Evolutionary conservation across 108 stramenopile genomes (phyloP).

Genomic region (Nitzschia sp.): DNA sequence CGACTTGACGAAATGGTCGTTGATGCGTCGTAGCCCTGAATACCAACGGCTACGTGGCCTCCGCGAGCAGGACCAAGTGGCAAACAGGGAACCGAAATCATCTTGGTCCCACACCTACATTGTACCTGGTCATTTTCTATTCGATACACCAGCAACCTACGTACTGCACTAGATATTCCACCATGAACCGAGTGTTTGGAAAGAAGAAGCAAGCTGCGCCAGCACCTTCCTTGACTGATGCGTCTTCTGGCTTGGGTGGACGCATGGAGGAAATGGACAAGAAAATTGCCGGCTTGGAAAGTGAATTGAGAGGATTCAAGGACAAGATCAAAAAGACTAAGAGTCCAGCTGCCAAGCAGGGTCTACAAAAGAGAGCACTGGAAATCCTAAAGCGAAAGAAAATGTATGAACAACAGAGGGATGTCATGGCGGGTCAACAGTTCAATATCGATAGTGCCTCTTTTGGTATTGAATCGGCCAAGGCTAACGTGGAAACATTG

Average conservation of each 20-base stretch:
- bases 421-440: constrained; percentile 90
- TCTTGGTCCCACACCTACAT: too few relatives aligned
- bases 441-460: constrained; percentile 96
- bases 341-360: constrained; percentile 71
- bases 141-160: too few relatives aligned
- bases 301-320: constrained; percentile 75
- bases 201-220: constrained; percentile 77
- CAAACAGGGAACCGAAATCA: too few relatives aligned
- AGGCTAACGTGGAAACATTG: constrained; percentile 90
- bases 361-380: constrained; percentile 87
- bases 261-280: constrained; percentile 70
- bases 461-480: constrained; percentile 93
- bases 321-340: constrained; percentile 84
- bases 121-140: too few relatives aligned
- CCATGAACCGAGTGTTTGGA: constrained; percentile 89
- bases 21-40: too few relatives aligned
- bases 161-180: background rate
- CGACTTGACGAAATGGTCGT: too few relatives aligned
- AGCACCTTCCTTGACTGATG: constrained; percentile 74
- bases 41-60: too few relatives aligned
- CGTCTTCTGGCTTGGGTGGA: constrained; percentile 58
- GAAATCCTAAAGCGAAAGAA: constrained; percentile 92
- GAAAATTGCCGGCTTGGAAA: constrained; percentile 79
- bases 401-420: constrained; percentile 97
- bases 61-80: too few relatives aligned